phyloP scores from a whole-genome alignment of 257 asterid species.

The Plectranthus barbatus region DNA sequence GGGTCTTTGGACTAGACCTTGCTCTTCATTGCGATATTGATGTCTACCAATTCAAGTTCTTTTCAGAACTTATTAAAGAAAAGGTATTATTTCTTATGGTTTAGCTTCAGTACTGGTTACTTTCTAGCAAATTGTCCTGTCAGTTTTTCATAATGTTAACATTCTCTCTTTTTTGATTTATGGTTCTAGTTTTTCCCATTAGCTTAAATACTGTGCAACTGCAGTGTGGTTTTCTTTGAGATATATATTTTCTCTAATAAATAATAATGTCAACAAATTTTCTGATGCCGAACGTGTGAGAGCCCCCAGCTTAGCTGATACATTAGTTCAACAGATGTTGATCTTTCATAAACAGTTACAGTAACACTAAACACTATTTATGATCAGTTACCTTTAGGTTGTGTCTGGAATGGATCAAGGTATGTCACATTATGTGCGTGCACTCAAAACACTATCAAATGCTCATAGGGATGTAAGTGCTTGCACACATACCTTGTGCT shows the following conservation, averaged over 20 bases:
- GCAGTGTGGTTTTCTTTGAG: no score
- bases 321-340: not conserved
- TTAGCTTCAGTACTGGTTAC: not conserved
- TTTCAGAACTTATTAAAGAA: conserved; percentile 69
- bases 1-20: conserved; percentile 97
- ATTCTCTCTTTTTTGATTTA: not conserved
- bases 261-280: no score
- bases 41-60: conserved; percentile 89
- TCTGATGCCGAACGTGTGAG: not conserved
- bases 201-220: no score
- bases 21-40: conserved; percentile 96
- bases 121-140: not conserved
- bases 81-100: conserved; percentile 48
- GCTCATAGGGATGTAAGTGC: no score
- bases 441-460: no score
- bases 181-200: no score
- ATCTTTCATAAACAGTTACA: not conserved
- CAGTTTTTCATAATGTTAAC: not conserved
- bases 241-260: no score
- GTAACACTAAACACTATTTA: no score
- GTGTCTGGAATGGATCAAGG: no score
- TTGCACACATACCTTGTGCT: no score
- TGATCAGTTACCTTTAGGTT: no score
- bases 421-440: no score
- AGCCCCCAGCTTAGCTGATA: not conserved